phyloP scores from a whole-genome alignment of 306 rosid genomes.

The Sophora flavescens region DNA sequence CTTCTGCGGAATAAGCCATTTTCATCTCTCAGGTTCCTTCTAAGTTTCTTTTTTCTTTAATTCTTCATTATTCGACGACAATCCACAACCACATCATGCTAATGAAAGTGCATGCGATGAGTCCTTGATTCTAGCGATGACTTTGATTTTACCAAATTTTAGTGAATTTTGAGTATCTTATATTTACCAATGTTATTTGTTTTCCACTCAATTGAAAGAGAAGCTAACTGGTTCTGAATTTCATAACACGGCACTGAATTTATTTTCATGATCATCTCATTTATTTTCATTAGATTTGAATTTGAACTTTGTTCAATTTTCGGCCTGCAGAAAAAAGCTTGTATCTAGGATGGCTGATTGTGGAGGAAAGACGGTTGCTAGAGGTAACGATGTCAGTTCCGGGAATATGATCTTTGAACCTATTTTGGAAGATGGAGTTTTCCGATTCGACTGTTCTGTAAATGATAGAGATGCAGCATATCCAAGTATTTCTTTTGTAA shows the following conservation, averaged over 20 bases:
- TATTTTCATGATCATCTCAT: slow-evolving; percentile 20
- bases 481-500: slow-evolving; percentile 80
- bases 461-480: slow-evolving; percentile 67
- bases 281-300: background rate
- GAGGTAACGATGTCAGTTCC: slow-evolving; percentile 52
- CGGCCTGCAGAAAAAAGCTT: slow-evolving; percentile 59
- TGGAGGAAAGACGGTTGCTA: slow-evolving; percentile 45
- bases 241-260: background rate
- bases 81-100: background rate
- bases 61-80: background rate
- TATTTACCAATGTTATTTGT: background rate
- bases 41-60: background rate
- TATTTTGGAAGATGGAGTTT: slow-evolving; percentile 79
- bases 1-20: slow-evolving; percentile 30
- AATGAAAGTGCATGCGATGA: background rate
- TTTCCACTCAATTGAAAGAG: background rate
- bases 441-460: slow-evolving; percentile 86
- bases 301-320: slow-evolving; percentile 22
- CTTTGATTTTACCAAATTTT: background rate
- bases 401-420: slow-evolving; percentile 80
- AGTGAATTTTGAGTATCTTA: background rate
- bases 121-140: background rate
- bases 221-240: background rate
- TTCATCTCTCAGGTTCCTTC: slow-evolving; percentile 47
- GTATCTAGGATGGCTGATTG: slow-evolving; percentile 59